Conservation (phyloP, 345 rosid species). For the Eucalyptus erythrocorys region DNA sequence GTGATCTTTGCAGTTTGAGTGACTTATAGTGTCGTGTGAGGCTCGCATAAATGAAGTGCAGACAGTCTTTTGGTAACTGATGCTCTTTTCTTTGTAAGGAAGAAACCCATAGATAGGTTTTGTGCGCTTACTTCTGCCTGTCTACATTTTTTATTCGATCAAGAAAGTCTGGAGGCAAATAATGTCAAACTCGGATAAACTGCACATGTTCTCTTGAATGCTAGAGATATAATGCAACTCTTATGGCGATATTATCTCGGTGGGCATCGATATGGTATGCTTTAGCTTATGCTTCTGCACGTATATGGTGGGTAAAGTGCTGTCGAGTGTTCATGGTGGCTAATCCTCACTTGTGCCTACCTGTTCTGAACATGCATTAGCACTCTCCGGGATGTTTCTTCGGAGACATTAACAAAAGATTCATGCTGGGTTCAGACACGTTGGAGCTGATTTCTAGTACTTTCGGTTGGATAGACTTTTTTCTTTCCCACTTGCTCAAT, state of each 20-base stretch:
- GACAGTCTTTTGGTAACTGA: background rate
- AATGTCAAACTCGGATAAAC: background rate
- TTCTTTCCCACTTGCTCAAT: background rate
- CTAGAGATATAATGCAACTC: background rate
- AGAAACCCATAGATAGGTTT: background rate
- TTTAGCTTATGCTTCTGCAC: background rate
- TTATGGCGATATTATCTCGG: background rate
- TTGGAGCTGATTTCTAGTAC: background rate
- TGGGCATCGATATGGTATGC: background rate
- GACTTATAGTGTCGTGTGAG: background rate
- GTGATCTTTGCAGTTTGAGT: background rate
- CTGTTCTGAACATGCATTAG: background rate
- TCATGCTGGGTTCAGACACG: background rate
- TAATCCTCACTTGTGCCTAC: background rate
- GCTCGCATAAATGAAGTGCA: background rate
- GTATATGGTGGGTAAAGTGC: background rate
- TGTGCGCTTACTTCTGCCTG: background rate
- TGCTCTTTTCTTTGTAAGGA: background rate
- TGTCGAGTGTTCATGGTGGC: background rate
- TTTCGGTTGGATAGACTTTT: background rate
- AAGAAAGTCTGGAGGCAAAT: background rate
- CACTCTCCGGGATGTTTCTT: background rate
- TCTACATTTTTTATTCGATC: background rate
- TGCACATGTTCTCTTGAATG: background rate
- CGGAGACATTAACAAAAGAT: background rate